phyloP scores from a whole-genome alignment of 1,284 basidiomycete genomes.

The Phellinidium pouzarii region DNA sequence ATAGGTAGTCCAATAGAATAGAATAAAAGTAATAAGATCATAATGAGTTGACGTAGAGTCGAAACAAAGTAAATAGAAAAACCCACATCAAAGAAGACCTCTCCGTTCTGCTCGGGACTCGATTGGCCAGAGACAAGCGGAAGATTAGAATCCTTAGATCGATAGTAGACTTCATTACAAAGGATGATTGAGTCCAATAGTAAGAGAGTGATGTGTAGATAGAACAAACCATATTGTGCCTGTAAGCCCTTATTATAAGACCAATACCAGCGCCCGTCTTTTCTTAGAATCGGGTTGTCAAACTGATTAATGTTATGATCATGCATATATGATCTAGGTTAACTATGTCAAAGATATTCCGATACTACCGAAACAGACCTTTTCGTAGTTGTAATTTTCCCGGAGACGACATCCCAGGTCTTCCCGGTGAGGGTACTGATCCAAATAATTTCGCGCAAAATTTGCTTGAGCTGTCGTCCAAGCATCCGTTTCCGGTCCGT shows the following conservation, averaged over 20 bases:
- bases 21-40: not conserved
- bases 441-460: slow-evolving; percentile 54
- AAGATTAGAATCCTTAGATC: slow-evolving; percentile 48
- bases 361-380: slow-evolving; percentile 35
- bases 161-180: slow-evolving; percentile 47
- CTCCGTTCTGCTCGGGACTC: slow-evolving; percentile 37
- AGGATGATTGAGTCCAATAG: not conserved
- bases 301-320: slow-evolving; percentile 51
- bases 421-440: slow-evolving; percentile 51
- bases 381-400: slow-evolving; percentile 62
- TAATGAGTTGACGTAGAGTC: not conserved
- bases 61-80: not conserved
- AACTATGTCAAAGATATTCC: not conserved
- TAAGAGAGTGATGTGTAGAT: not conserved
- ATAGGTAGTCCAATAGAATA: too few relatives aligned
- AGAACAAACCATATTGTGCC: slow-evolving; percentile 47
- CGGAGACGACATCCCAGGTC: slow-evolving; percentile 55
- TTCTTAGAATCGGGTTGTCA: slow-evolving; percentile 49
- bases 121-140: slow-evolving; percentile 44
- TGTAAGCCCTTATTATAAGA: slow-evolving; percentile 67
- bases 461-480: slow-evolving; percentile 61
- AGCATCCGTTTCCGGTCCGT: slow-evolving; percentile 52
- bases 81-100: slow-evolving; percentile 75
- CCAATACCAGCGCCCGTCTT: slow-evolving; percentile 75
- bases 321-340: not conserved